Base-by-base conservation (phyloP, 139 green algal species). In the Chlamydomonas schloesseri region DNA sequence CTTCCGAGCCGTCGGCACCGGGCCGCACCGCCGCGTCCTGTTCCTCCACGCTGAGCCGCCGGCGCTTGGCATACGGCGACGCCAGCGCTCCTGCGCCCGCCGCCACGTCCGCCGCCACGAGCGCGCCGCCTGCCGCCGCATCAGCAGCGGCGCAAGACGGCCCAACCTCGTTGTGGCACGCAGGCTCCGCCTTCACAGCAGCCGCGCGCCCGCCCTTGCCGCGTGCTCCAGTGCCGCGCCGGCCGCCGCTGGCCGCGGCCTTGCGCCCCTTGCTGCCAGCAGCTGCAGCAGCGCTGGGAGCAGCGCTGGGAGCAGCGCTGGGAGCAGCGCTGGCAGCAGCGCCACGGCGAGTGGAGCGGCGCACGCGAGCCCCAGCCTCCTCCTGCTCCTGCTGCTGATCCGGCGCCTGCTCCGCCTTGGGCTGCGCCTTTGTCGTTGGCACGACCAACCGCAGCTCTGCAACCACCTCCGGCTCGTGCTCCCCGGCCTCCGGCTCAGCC, bases 21-120 rank as follows among this genome's bases (percentile, higher is more conserved):
- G 36, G 21, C 75, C 42, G 29, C 71, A 26, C 47, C 34, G 70
- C 47, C 34, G 70, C 70, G 1, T 9, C 21, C 29, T 37, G 8
- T 18, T 81, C 75, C 28, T 33, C 36, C 13, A 10, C 13, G 46
- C 62, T 73, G 28, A 83, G 26, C 11, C 77, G 77, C 4, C 77
- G 77, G 20, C 77, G 60, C 64, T 83, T 83, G 36, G 62, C 26
- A 15, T 37, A 29, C 36, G 75, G 73, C 50, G 73, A 82, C 9
- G 15, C 34, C 8, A 71, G 36, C 24, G 9, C 18, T 28, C 15
- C 21, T 1, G 55, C n/a, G 29, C 53, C 73, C 18, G 55, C 53
- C 33, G 50, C 31, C 31, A 55, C 42, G 36, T 23, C 71, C 17
- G 42, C 42, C 46, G 42, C 37, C 71, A 36, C 37, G 6, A 1